These are phyloP conservation scores for Kalmusia sp. DNA, from an alignment of 2,329 filamentous ascomycete species.

Conservation along the genomic window DNA sequence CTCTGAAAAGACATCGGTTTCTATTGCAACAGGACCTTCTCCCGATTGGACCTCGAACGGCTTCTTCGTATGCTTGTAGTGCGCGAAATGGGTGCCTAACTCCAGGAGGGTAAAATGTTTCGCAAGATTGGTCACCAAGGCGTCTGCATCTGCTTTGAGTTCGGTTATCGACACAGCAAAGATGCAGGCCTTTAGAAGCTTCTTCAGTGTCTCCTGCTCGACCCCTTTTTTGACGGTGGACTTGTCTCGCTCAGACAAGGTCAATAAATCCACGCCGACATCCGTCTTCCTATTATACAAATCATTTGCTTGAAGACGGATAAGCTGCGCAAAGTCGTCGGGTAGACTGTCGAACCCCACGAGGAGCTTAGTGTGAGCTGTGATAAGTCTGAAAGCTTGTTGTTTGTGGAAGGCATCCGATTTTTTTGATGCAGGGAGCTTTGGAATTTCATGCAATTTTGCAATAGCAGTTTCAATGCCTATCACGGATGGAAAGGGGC, in stretches of 20 bases:
- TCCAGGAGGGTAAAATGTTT: conserved; percentile 92
- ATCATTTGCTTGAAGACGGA: conserved; percentile 90
- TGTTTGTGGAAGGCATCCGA: conserved; percentile 90
- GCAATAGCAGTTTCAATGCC: conserved; percentile 89
- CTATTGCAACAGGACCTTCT: conserved; percentile 85
- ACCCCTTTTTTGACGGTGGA: conserved; percentile 87
- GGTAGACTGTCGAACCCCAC: conserved; percentile 88
- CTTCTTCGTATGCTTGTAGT: conserved; percentile 76
- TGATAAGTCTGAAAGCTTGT: conserved; percentile 87
- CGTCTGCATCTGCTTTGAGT: conserved; percentile 76
- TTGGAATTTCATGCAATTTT: conserved; percentile 83
- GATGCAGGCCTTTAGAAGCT: conserved; percentile 86
- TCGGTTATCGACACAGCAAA: conserved; percentile 83
- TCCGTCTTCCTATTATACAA: conserved; percentile 76
- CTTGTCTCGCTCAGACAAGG: conserved; percentile 77
- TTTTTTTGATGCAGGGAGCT: conserved; percentile 64
- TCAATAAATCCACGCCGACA: conserved; percentile 73
- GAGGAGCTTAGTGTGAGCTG: conserved; percentile 86
- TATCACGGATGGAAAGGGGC: conserved; percentile 84
- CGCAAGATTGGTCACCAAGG: conserved; percentile 81
- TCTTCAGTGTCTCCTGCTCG: conserved; percentile 83
- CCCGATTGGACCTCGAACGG: conserved; percentile 85
- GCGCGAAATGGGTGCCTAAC: conserved; percentile 82
- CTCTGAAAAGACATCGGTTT: conserved; percentile 85
- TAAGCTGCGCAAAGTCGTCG: conserved; percentile 83